Percentiles rank a stretch among this genome's conserved stretches.
These are phyloP conservation scores for Penicillium coffeae DNA, from an alignment of 495 filamentous ascomycete species.

Conservation along the genomic window DNA sequence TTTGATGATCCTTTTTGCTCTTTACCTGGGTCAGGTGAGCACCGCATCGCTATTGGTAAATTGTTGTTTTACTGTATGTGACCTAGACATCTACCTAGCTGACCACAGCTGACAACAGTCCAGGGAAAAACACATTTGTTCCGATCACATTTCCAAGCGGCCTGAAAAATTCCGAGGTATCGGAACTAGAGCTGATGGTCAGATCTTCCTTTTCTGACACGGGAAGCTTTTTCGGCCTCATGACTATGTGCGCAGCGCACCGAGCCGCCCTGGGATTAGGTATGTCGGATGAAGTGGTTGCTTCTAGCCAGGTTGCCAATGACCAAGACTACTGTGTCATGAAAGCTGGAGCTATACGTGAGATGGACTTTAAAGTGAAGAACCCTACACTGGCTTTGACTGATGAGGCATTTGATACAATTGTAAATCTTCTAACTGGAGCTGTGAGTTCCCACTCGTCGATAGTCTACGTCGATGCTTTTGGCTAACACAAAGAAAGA, in stretches of 20 bases:
- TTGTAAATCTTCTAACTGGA: slow-evolving; percentile 33
- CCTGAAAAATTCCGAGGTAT: slow-evolving; percentile 12
- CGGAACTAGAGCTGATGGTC: slow-evolving; percentile 28
- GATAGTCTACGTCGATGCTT: background rate
- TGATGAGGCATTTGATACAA: slow-evolving; percentile 34
- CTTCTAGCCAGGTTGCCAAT: slow-evolving; percentile 6
- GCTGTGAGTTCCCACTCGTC: slow-evolving; percentile 16
- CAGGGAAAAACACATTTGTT: slow-evolving; percentile 33
- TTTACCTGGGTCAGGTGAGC: slow-evolving; percentile 22
- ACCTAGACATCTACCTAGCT: background rate
- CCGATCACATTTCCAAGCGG: slow-evolving; percentile 36
- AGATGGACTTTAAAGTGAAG: slow-evolving; percentile 31
- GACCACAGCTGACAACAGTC: slow-evolving; percentile 5
- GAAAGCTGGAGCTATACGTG: slow-evolving; percentile 31
- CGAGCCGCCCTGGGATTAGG: slow-evolving; percentile 23
- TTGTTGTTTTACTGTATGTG: slow-evolving; percentile 34
- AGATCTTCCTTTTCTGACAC: slow-evolving; percentile 31
- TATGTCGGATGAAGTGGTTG: background rate
- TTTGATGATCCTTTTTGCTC: slow-evolving; percentile 32
- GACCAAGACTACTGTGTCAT: slow-evolving; percentile 36
- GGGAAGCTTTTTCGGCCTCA: slow-evolving; percentile 34
- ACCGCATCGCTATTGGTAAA: slow-evolving; percentile 19
- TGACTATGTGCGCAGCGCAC: slow-evolving; percentile 38
- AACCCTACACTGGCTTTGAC: slow-evolving; percentile 24
- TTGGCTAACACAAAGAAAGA: slow-evolving; percentile 10